Evolutionary conservation across 139 green algal genomes (phyloP), one percentile per base, ranked within the genome.

Genomic region (Medakamo hakoo): DNA sequence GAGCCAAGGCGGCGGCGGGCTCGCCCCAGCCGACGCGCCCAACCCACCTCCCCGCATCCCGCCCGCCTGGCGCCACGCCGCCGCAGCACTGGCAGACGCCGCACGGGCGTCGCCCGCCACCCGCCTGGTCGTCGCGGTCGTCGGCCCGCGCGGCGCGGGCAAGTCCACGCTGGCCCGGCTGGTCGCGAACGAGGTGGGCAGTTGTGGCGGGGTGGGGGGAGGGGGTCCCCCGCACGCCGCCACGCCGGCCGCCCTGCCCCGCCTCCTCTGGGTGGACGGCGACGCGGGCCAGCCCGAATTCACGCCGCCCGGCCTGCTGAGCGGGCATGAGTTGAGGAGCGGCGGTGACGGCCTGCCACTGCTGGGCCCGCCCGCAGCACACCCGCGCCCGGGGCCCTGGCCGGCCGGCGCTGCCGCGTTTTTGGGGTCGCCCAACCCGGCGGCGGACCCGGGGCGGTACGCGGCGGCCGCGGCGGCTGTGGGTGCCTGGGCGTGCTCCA

Each of bases 201-300:
- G 30, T 3, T 27, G 14, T 21, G 84, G 95, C 20, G 79, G 71
- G 0, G 92, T 79, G 58, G 57, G 95, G 23, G 89, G 95, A 66
- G 82, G 76, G 30, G 63, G 63, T 67, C 28, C 18, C 49, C 20
- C 14, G 4, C 24, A 27, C 19, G 49, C 19, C 28, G 19, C 0
- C 16, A 21, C 14, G n/a, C n/a, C 31, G 24, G n/a, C 32, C 18
- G 27, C 28, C 60, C 4, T n/a, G n/a, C n/a, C n/a, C n/a, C n/a
- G n/a, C n/a, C n/a, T 58, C 9, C 4, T 65, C 4, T 57, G n/a
- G 4, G 26, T 30, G 3, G n/a, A 22, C 31, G 61, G 59, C 19
- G 89, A 96, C 63, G 79, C 79, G 57, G 89, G 89, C 0, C 89
- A 96, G 70, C 79, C 89, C 19, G 86, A 96, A 72, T 75, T 94